A percentile compares a stretch with the other conserved stretches of the same genome.
These are phyloP conservation scores for Colletotrichum sp. DNA, from an alignment of 2,329 filamentous ascomycete species.

Conservation along the genomic window DNA sequence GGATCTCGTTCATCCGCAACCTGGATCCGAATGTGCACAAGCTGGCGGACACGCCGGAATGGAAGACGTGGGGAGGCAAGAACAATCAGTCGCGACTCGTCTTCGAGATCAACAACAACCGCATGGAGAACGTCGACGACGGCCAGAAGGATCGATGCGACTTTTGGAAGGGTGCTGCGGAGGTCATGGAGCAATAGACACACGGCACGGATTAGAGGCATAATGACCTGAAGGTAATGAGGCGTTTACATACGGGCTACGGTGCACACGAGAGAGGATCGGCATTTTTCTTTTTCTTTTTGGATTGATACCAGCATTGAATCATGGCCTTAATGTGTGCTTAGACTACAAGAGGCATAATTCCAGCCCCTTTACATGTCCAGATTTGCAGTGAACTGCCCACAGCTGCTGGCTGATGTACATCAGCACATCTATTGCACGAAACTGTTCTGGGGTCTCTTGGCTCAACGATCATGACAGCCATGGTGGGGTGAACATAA, in stretches of 20 bases:
- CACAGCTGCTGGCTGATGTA: not conserved
- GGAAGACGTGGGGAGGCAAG: conserved; percentile 41
- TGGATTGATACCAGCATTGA: not conserved
- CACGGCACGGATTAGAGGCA: not conserved
- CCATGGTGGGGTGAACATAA: not conserved
- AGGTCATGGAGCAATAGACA: conserved; percentile 26
- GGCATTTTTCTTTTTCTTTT: not conserved
- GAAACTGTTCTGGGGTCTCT: not conserved
- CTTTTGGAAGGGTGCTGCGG: conserved; percentile 45
- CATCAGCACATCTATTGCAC: not conserved
- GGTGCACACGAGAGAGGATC: not conserved
- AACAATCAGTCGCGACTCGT: conserved; percentile 36
- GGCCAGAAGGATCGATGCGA: conserved; percentile 41
- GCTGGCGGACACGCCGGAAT: conserved; percentile 38
- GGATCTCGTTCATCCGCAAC: conserved; percentile 50
- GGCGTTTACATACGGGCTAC: not conserved
- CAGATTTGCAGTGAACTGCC: not conserved
- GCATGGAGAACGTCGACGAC: conserved; percentile 42
- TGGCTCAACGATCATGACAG: not conserved
- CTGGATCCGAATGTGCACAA: conserved; percentile 48
- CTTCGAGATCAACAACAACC: conserved; percentile 43
- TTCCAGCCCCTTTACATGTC: not conserved
- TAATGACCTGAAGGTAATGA: not conserved
- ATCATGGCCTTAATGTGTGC: not conserved
- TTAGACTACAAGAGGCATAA: not conserved